phyloP scores from a whole-genome alignment of 805 yeast species.

The Allodekkera sacchari region DNA sequence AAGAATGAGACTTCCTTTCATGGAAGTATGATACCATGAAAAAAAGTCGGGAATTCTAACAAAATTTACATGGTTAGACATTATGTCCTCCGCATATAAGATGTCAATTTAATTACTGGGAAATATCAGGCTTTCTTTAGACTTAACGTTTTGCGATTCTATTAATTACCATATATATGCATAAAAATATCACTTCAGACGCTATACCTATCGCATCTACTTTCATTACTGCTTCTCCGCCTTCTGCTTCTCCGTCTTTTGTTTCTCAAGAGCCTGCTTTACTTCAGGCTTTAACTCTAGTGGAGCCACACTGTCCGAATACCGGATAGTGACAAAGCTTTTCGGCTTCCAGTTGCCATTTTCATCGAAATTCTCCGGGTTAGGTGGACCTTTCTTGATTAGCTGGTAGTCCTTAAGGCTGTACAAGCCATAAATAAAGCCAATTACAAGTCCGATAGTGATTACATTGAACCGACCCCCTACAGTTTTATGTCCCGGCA shows the following conservation, averaged over 20 bases:
- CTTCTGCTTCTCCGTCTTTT: slow-evolving; percentile 4
- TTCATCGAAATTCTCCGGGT: slow-evolving; percentile 28
- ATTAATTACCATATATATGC: neutral
- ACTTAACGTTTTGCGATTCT: neutral
- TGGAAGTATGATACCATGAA: too few species aligned
- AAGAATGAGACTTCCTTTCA: too few species aligned
- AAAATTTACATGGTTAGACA: too few species aligned
- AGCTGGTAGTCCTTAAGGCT: slow-evolving; percentile 26
- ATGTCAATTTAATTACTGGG: too few species aligned
- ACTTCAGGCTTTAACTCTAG: slow-evolving; percentile 30
- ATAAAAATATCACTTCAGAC: neutral
- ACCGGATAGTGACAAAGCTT: slow-evolving; percentile 27
- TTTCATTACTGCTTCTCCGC: neutral
- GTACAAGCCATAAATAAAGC: slow-evolving; percentile 21
- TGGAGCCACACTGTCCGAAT: slow-evolving; percentile 28
- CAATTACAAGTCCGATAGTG: slow-evolving; percentile 18
- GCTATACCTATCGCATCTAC: neutral
- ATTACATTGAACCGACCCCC: slow-evolving; percentile 22
- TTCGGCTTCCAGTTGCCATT: slow-evolving; percentile 30
- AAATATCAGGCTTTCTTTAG: neutral
- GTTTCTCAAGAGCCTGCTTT: slow-evolving; percentile 9
- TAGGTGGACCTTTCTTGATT: slow-evolving; percentile 32
- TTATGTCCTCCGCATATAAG: too few species aligned
- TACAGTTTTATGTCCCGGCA: slow-evolving; percentile 16
- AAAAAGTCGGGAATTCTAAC: too few species aligned